These are phyloP conservation scores for Citrullus mucosospermus DNA, from an alignment of 306 rosid species.

Conservation along the genomic window DNA sequence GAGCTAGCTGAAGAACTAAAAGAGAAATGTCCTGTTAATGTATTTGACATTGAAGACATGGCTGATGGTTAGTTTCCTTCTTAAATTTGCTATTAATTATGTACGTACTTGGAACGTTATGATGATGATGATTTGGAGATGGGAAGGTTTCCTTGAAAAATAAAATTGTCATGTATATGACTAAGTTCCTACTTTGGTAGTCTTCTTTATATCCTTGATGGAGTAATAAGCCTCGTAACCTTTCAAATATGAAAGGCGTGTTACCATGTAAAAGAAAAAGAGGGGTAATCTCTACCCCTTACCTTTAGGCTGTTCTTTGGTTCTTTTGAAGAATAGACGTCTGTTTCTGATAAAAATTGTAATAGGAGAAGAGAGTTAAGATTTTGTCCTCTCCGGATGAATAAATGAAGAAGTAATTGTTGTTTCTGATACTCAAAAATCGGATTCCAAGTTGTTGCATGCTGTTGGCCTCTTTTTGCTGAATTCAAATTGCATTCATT, in stretches of 20 bases:
- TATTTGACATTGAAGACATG: constrained; percentile 87
- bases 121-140: neutral
- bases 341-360: neutral
- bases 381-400: neutral
- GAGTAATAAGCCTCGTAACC: neutral
- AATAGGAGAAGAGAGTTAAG: neutral
- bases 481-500: neutral
- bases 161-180: neutral
- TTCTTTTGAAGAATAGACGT: too few species aligned
- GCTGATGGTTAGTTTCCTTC: constrained; percentile 38
- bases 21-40: constrained; percentile 56
- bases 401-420: neutral
- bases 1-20: constrained; percentile 59
- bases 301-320: too few species aligned
- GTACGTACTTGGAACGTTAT: neutral
- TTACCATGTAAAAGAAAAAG: neutral
- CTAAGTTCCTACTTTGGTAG: neutral
- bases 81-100: neutral
- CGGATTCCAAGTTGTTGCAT: neutral
- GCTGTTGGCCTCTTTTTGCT: neutral
- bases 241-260: neutral
- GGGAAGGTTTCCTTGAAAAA: neutral
- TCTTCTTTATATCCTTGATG: neutral
- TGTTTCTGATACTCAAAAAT: neutral
- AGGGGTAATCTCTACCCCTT: too few species aligned